Evolutionary conservation across 345 rosid genomes (phyloP).

Genomic region (Eucalyptus pauciflora): DNA sequence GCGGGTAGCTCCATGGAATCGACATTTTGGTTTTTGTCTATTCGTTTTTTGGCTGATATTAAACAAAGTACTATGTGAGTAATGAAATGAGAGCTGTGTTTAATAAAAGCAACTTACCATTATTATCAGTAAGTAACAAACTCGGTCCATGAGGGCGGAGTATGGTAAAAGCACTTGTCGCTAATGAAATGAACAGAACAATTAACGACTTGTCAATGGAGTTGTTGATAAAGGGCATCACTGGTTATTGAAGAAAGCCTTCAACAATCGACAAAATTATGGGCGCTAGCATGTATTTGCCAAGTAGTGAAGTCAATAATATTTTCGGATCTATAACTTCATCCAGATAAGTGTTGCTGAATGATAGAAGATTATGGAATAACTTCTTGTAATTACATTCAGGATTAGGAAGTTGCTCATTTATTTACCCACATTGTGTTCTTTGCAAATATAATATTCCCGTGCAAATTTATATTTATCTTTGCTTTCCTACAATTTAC

Average conservation of each 20-base stretch:
- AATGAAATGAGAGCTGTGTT: too few relatives aligned
- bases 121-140: not conserved
- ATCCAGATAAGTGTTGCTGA: not conserved
- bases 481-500: not conserved
- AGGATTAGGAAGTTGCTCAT: not conserved
- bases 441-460: not conserved
- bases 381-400: not conserved
- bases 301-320: not conserved
- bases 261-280: not conserved
- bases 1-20: not conserved
- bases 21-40: not conserved
- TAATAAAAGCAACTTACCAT: not conserved
- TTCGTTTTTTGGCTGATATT: not conserved
- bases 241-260: not conserved
- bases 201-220: fast-evolving
- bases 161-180: not conserved
- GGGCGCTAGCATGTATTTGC: not conserved
- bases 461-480: fast-evolving
- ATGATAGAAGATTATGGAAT: not conserved
- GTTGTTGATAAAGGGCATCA: not conserved
- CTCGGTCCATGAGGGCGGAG: not conserved
- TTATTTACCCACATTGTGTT: not conserved
- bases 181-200: not conserved
- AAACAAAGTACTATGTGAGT: not conserved
- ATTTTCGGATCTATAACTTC: fast-evolving